Evolutionary conservation across 2,329 filamentous ascomycete species (phyloP).

Genomic region (Colletotrichum sp.): DNA sequence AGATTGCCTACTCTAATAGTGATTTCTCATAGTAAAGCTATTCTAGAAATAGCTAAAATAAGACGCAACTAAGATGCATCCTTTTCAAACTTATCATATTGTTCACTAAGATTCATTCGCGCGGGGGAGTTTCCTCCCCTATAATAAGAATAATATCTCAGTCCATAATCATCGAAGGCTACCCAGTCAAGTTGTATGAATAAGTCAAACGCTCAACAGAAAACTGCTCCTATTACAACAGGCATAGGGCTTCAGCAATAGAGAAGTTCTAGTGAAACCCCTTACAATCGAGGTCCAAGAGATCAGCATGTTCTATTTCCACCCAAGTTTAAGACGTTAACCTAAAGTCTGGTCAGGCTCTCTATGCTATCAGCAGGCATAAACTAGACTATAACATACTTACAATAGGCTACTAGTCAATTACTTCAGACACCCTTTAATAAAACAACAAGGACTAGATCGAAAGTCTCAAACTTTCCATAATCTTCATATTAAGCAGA

Average conservation of each 20-base stretch:
- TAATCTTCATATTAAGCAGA: not conserved
- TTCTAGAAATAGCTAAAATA: no score
- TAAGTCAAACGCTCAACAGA: not conserved
- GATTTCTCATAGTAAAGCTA: no score
- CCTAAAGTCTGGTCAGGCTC: not conserved
- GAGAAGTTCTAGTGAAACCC: not conserved
- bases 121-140: no score
- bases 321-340: not conserved
- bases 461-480: not conserved
- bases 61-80: no score
- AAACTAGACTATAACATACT: not conserved
- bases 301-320: not conserved
- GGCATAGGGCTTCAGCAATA: not conserved
- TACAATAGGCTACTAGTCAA: not conserved
- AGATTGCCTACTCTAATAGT: no score
- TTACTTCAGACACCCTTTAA: not conserved
- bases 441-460: not conserved
- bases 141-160: not conserved
- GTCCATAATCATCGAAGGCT: not conserved
- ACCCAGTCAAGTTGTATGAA: not conserved
- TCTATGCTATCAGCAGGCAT: not conserved
- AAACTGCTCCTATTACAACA: not conserved
- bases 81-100: no score
- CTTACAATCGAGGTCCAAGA: not conserved
- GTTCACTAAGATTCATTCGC: no score